Conservation (phyloP, 305 asterid species). For the Lippia alba region DNA sequence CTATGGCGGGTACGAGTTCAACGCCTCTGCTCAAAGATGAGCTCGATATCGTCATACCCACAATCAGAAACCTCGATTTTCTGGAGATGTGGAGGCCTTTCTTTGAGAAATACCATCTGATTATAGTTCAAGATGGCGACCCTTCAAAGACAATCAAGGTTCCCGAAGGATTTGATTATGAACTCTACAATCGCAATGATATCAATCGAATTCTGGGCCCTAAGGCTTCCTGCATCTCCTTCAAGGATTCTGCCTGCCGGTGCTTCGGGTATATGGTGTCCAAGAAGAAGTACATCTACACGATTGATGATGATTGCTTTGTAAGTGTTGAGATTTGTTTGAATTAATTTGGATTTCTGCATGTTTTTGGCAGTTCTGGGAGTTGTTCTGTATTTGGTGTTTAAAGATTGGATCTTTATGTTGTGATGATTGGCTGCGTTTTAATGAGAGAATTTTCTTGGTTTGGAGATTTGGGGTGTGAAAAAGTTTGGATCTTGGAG, state of each 20-base stretch:
- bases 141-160: conserved; percentile 42
- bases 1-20: conserved; percentile 36
- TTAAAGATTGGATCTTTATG: conserved; percentile 9
- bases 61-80: conserved; percentile 50
- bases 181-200: conserved; percentile 50
- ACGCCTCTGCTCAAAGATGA: conserved; percentile 46
- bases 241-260: conserved; percentile 51
- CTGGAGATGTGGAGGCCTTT: conserved; percentile 57
- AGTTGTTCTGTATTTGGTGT: background rate
- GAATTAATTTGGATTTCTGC: background rate
- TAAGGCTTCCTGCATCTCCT: conserved; percentile 51
- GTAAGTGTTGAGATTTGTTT: conserved; percentile 30
- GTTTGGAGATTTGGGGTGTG: conserved; percentile 29
- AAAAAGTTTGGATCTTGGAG: conserved; percentile 35
- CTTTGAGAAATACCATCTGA: conserved; percentile 46
- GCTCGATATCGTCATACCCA: conserved; percentile 49
- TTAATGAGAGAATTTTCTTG: background rate
- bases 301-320: conserved; percentile 54
- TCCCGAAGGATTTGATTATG: conserved; percentile 48
- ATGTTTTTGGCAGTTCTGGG: background rate
- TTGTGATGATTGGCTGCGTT: conserved; percentile 19
- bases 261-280: conserved; percentile 53
- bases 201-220: conserved; percentile 53
- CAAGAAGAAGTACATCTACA: conserved; percentile 50
- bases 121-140: conserved; percentile 55